A percentile compares a stretch with the other conserved stretches of the same genome.
Evolutionary conservation across 352 stramenopile species (phyloP).

Genomic region (Phytopythium helicoides): DNA sequence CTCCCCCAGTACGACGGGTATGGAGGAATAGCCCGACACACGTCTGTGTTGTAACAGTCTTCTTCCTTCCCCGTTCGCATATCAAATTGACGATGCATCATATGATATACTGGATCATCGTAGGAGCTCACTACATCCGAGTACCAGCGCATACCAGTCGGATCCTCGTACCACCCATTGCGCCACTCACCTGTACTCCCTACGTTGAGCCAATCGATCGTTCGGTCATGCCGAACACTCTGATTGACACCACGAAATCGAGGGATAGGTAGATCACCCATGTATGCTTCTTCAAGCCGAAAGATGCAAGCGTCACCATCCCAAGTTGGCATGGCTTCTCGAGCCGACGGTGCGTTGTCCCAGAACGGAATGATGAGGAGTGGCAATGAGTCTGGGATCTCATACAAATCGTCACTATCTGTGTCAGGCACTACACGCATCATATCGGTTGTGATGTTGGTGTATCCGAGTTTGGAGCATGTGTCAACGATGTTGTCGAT

Average conservation of each 20-base stretch:
- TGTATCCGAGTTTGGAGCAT: conserved; percentile 7
- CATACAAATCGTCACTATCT: conserved; percentile 6
- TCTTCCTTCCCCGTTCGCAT: conserved; percentile 15
- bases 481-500: conserved; percentile 8
- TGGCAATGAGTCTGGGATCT: conserved; percentile 6
- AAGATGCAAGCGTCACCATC: conserved; percentile 11
- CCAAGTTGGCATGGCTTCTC: conserved; percentile 9
- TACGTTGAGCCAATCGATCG: conserved; percentile 14
- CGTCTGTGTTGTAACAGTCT: conserved; percentile 6
- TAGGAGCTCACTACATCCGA: conserved; percentile 18
- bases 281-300: conserved; percentile 1
- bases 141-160: conserved; percentile 19
- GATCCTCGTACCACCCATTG: conserved; percentile 30
- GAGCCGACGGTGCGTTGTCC: conserved; percentile 1
- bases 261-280: conserved; percentile 1
- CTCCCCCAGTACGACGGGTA: background rate
- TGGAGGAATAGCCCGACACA: background rate
- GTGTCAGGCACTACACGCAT: conserved; percentile 3
- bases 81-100: conserved; percentile 19
- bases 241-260: conserved; percentile 14
- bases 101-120: conserved; percentile 14
- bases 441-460: conserved; percentile 7
- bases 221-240: conserved; percentile 7
- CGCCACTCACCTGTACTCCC: conserved; percentile 12
- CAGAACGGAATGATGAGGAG: conserved; percentile 15